phyloP scores from a whole-genome alignment of 257 asterid genomes.

The Rubia yunnanensis region DNA sequence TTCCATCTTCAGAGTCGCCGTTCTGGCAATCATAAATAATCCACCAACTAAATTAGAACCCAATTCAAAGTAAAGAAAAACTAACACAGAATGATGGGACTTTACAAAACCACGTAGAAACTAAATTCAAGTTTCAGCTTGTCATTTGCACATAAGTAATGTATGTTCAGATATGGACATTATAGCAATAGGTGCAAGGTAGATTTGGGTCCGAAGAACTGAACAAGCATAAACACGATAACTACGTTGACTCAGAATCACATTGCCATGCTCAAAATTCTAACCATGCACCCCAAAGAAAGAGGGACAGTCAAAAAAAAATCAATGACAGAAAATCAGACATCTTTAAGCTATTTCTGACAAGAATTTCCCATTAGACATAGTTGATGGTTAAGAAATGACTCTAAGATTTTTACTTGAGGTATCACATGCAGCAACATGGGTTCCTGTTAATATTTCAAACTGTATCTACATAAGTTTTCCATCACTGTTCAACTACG shows the following conservation, averaged over 20 bases:
- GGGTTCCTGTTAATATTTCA: not conserved
- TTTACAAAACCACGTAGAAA: not conserved
- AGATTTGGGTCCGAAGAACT: not conserved
- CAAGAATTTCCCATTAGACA: not conserved
- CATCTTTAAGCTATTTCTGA: not conserved
- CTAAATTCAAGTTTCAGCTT: not conserved
- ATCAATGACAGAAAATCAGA: not conserved
- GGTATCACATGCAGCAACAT: not conserved
- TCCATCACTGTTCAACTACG: not conserved
- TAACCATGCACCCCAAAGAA: not conserved
- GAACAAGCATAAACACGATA: not conserved
- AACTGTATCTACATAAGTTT: not conserved
- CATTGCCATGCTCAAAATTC: not conserved
- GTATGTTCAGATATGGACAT: not conserved
- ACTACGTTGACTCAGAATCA: not conserved
- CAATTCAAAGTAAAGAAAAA: constrained; percentile 1
- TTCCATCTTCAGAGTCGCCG: constrained; percentile 88
- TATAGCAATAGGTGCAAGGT: not conserved
- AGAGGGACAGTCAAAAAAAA: no score
- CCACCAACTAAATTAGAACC: not conserved
- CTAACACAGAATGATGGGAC: not conserved
- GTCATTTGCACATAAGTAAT: not conserved
- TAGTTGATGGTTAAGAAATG: not conserved
- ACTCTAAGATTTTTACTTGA: not conserved
- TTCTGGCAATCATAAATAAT: constrained; percentile 28